phyloP scores from a whole-genome alignment of 2,329 filamentous ascomycete species.

The Escovopsis sp. region DNA sequence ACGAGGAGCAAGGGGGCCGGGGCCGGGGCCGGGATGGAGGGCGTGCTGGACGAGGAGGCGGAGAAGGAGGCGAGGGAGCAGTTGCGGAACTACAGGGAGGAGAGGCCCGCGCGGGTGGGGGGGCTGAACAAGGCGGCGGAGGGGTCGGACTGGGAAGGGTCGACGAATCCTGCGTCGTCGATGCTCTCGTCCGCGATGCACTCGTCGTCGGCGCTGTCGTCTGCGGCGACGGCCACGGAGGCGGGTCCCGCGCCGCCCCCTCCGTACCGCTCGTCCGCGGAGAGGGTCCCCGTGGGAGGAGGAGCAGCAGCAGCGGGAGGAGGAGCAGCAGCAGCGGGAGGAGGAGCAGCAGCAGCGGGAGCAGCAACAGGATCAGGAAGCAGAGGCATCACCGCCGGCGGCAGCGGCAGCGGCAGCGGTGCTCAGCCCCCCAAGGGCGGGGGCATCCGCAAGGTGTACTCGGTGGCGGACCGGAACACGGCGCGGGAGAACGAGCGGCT shows the following conservation, averaged over 20 bases:
- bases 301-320: too few relatives aligned
- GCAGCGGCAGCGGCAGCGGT: too few relatives aligned
- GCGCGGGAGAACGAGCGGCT: conserved; percentile 37
- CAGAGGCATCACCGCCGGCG: too few relatives aligned
- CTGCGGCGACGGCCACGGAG: conserved; percentile 17
- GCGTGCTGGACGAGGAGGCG: conserved; percentile 46
- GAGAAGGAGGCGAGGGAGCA: conserved; percentile 51
- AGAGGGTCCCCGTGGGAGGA: too few relatives aligned
- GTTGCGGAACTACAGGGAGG: conserved; percentile 69
- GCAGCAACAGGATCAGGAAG: too few relatives aligned
- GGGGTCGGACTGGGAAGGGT: conserved; percentile 64
- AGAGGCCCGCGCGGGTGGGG: conserved; percentile 73
- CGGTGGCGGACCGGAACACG: conserved; percentile 38
- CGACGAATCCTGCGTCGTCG: conserved; percentile 49
- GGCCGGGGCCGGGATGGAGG: conserved; percentile 28
- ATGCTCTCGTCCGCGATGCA: conserved; percentile 36
- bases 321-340: too few relatives aligned
- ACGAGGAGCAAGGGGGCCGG: conserved; percentile 11
- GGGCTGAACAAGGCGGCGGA: conserved; percentile 76
- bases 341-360: too few relatives aligned
- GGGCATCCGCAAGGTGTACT: conserved; percentile 48
- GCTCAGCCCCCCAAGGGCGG: conserved; percentile 21
- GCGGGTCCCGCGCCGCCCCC: too few relatives aligned
- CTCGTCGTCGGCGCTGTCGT: conserved; percentile 41
- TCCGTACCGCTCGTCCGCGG: too few relatives aligned